Conservation (phyloP, 1,284 basidiomycete species). For the Athelia sp. region DNA sequence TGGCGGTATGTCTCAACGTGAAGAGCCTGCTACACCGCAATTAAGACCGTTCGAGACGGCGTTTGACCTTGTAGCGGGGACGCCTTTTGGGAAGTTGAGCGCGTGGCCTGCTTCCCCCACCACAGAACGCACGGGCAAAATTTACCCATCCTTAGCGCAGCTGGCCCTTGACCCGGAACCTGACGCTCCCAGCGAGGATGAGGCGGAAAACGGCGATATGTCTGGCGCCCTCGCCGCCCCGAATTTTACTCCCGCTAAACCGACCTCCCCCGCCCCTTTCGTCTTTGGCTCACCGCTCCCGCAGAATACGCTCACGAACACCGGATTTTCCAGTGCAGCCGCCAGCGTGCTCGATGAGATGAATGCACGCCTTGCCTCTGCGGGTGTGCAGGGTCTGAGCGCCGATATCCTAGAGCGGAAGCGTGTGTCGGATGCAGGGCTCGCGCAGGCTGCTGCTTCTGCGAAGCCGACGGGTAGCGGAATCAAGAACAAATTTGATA, state of each 20-base stretch:
- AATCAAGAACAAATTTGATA: slow-evolving; percentile 47
- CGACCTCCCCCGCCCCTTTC: slow-evolving; percentile 40
- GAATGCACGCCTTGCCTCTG: slow-evolving; percentile 58
- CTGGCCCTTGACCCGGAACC: slow-evolving; percentile 31
- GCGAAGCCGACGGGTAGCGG: slow-evolving; percentile 12
- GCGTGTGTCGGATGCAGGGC: not conserved
- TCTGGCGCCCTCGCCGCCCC: slow-evolving; percentile 26
- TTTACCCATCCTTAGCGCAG: slow-evolving; percentile 39
- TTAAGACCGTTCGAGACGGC: slow-evolving; percentile 57
- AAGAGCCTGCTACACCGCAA: slow-evolving; percentile 44
- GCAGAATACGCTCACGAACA: slow-evolving; percentile 51
- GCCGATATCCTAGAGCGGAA: slow-evolving; percentile 33
- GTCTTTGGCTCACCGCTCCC: slow-evolving; percentile 70
- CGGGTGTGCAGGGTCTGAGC: slow-evolving; percentile 39
- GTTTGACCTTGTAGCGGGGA: slow-evolving; percentile 62
- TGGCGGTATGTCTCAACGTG: slow-evolving; percentile 11
- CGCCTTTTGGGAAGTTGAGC: slow-evolving; percentile 28
- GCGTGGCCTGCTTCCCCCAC: slow-evolving; percentile 44
- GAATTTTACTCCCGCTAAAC: slow-evolving; percentile 3
- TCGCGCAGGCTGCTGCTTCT: not conserved
- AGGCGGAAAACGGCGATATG: slow-evolving; percentile 9
- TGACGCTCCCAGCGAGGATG: not conserved
- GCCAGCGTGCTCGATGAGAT: slow-evolving; percentile 70
- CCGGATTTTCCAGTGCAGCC: slow-evolving; percentile 56
- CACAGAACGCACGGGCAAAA: slow-evolving; percentile 20